Evolutionary conservation across 202 grass and related monocot species (phyloP), one percentile per base, ranked within the genome.

Genomic region (Carex arenaria): DNA sequence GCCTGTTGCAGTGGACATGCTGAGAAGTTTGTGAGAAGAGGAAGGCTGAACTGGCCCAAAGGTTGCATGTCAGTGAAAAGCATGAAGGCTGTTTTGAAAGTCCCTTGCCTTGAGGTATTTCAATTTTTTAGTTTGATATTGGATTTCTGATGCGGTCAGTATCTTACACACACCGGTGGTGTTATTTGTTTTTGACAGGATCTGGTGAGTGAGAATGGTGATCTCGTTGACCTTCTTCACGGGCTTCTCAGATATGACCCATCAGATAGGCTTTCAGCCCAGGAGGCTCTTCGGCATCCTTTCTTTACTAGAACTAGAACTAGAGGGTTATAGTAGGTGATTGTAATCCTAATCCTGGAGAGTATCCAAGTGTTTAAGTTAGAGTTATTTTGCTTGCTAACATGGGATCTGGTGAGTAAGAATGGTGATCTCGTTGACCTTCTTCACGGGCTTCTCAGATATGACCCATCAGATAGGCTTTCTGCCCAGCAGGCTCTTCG

Each of bases 31-130:
- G 61, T 95, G 59, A 92, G 87, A 88, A 99, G 92, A 67, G 88
- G 91, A 19, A 90, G 86, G 63, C 80, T 98, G 49, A 95, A 98
- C 64, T 98, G 93, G 93, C 93, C 96, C 30, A 91, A 98, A 63
- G 93, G 93, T 34, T 92, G 90, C 54, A 51, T 86, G 19, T 98
- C 93, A 11, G 54, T 88, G 54, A 88, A 98, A 17, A 98, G 96
- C 64, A 93, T 98, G 86, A 88, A 90, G 88, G 89, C 91, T 28
- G 91, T 98, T 67, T 89, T 87, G 80, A 98, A 95, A 82, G 67
- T 93, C 7, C 59, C 91, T 2, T 75, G 73, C 19, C 88, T 98
- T 43, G 88, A 95, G 88, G 91, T 98, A 89, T 74, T 51, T 36
- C n/a, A 54, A 13, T 4, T 38, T 19, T 45, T 15, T 9, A 36